Conservation (phyloP, 306 rosid genomes). For the Cicer judaicum region DNA sequence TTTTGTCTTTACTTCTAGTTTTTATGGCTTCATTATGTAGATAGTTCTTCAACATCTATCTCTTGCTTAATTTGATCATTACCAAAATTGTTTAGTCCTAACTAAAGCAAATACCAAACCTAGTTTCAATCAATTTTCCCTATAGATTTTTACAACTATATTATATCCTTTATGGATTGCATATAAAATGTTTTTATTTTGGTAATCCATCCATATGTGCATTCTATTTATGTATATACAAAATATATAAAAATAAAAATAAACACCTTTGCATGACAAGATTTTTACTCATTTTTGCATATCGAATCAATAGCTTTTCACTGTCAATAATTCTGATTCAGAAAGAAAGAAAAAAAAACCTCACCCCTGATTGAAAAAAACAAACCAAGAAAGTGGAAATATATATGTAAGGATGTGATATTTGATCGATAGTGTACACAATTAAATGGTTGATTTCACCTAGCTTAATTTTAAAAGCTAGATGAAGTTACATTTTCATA, state of each 20-base stretch:
- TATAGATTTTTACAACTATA: too few relatives aligned
- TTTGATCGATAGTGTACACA: conserved; percentile 43
- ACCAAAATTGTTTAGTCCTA: conserved; percentile 19
- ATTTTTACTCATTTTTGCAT: conserved; percentile 12
- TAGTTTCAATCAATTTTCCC: too few relatives aligned
- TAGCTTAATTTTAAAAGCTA: conserved; percentile 36
- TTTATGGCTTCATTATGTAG: conserved; percentile 10
- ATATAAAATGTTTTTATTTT: conserved; percentile 29
- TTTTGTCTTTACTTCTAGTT: not conserved
- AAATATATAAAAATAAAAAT: not conserved
- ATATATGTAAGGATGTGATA: conserved; percentile 43
- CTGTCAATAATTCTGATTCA: conserved; percentile 35
- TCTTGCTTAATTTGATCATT: conserved; percentile 21
- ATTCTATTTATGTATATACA: conserved; percentile 6
- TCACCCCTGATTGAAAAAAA: conserved; percentile 41
- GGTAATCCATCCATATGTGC: conserved; percentile 17
- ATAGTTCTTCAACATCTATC: conserved; percentile 1
- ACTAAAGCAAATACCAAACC: not conserved
- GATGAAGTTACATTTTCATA: conserved; percentile 18
- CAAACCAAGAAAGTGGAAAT: conserved; percentile 37
- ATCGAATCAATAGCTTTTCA: not conserved
- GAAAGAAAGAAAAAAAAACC: not conserved
- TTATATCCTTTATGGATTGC: not conserved
- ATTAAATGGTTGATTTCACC: conserved; percentile 50
- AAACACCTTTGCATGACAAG: conserved; percentile 27